Conservation (phyloP, 768 basidiomycete genomes). For the Psilocybe azurescens region DNA sequence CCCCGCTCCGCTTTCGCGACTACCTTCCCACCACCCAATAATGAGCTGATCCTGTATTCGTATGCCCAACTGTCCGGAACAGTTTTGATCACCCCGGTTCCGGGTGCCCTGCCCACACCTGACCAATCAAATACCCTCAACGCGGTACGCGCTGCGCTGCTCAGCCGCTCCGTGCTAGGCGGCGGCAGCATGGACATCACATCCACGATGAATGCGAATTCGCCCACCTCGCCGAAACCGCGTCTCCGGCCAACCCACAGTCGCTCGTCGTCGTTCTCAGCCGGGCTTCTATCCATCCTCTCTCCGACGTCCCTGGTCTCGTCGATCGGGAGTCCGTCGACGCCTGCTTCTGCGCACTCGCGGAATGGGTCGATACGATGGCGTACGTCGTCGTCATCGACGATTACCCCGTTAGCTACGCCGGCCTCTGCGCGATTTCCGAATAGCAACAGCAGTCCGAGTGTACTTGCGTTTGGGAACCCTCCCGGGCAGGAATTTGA, state of each 20-base stretch:
- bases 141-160: constrained; percentile 53
- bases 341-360: constrained; percentile 9
- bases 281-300: constrained; percentile 55
- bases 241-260: constrained; percentile 43
- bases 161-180: constrained; percentile 57
- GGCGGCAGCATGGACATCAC: constrained; percentile 86
- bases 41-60: constrained; percentile 81
- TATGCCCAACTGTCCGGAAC: constrained; percentile 83
- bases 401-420: constrained; percentile 18
- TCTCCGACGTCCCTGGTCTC: constrained; percentile 41
- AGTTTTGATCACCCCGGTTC: constrained; percentile 56
- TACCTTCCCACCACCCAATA: constrained; percentile 53
- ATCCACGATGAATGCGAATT: constrained; percentile 40
- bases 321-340: constrained; percentile 20
- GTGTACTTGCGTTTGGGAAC: constrained; percentile 18
- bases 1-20: constrained; percentile 48
- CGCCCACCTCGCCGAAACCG: constrained; percentile 20
- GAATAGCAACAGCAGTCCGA: constrained; percentile 17
- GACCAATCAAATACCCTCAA: constrained; percentile 53
- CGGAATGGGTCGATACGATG: constrained; percentile 12
- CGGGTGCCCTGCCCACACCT: constrained; percentile 40
- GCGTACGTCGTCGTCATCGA: constrained; percentile 15
- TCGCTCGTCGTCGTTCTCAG: constrained; percentile 57
- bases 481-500: constrained; percentile 46
- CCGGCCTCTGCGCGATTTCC: constrained; percentile 22